Base-by-base conservation (phyloP, 1,284 basidiomycete genomes). In the Earliella scabrosa region DNA sequence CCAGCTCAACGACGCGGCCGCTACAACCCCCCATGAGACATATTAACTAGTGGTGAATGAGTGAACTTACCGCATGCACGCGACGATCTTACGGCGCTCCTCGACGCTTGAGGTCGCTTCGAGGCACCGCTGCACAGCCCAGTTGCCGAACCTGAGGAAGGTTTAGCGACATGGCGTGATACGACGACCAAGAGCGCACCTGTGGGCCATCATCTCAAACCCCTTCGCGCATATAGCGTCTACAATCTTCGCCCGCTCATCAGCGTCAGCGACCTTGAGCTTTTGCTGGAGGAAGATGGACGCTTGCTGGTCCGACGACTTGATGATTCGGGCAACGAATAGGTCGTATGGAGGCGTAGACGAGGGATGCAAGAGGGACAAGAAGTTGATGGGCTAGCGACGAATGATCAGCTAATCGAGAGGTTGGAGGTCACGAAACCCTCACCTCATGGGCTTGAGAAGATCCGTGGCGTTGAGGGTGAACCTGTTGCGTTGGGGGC, bases 271-370 rank as follows among this genome's bases (percentile, higher is more conserved):
- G 13, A 92, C 89, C 69, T 93, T 93, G 60, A 93, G 80, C 68
- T 93, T 93, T 69, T 93, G 90, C 66, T 93, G 90, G 38, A 92
- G 75, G 66, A 93, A 93, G 45, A 93, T 92, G n/a, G 88, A 91
- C 11, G 90, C 90, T 65, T 93, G 90, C 66, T 93, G 90, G 66
- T 93, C 91, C 6, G 90, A 92, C 4, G 85, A 87, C 72, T 89
- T 91, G 77, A 92, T 90, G 65, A 93, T 92, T 24, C 91, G 86
- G 16, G 83, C 77, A 14, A 92, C 90, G 63, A 93, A 92, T 50
- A 89, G 76, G 55, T 82, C 82, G 64, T 93, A 93, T 1, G 90
- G 90, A 11, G 91, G 90, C 23, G 87, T 85, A 1, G 90, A 90
- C 0, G 89, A 89, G 1, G 90, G 90, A 64, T 92, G 90, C 54